Conservation (phyloP, 805 yeast species). For the Ogataea angusta region DNA sequence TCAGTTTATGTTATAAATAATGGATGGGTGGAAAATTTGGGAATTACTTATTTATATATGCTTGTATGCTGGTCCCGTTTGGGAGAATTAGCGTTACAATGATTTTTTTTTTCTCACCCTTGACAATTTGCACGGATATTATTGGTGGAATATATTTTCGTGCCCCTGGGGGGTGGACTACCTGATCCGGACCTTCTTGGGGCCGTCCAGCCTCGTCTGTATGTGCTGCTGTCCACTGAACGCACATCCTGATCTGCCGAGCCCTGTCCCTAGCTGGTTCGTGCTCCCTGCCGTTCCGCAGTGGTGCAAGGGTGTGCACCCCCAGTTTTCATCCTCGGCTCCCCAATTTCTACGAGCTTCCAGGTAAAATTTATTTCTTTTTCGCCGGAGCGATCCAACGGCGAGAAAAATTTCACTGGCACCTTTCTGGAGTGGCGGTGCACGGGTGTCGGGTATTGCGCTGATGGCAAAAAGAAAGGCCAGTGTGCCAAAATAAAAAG, state of each 20-base stretch:
- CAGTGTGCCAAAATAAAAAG: neutral
- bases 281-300: neutral
- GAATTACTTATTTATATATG: constrained; percentile 2
- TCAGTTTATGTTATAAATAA: constrained; percentile 9
- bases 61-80: constrained; percentile 8
- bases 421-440: constrained; percentile 1
- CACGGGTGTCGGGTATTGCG: constrained; percentile 8
- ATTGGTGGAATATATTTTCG: constrained; percentile 9
- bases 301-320: constrained; percentile 5
- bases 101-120: constrained; percentile 9
- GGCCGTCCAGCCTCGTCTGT: no score
- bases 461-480: constrained; percentile 9
- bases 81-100: constrained; percentile 1
- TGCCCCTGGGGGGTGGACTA: no score
- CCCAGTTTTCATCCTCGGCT: neutral
- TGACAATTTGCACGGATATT: constrained; percentile 13
- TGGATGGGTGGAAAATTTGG: constrained; percentile 7
- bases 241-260: no score
- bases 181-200: no score
- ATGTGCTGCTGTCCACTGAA: no score
- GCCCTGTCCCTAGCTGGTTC: no score
- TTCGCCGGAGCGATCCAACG: neutral
- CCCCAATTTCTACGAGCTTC: neutral
- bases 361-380: neutral
- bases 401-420: neutral